Evolutionary conservation across 805 yeast species (phyloP).

Genomic region (Wickerhamiella parazyma): DNA sequence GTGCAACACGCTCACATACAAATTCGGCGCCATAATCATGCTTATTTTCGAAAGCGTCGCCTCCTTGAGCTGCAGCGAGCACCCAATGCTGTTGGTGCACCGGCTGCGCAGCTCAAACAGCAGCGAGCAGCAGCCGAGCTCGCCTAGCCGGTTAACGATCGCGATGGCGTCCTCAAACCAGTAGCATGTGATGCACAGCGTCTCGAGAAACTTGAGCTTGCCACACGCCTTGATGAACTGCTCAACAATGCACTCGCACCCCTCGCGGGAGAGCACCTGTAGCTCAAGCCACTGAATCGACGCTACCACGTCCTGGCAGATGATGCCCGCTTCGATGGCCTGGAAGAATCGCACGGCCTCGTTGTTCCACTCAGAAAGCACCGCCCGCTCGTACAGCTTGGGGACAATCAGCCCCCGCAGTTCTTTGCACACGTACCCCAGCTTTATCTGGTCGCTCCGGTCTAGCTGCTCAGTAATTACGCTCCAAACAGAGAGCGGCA

Average conservation of each 20-base stretch:
- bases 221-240: neutral
- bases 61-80: neutral
- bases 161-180: slow-evolving; percentile 1
- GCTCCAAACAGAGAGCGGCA: neutral
- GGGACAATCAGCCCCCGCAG: slow-evolving; percentile 2
- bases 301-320: slow-evolving; percentile 3
- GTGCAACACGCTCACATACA: neutral
- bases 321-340: neutral
- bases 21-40: neutral
- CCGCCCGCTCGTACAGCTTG: slow-evolving; percentile 1
- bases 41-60: neutral
- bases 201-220: neutral
- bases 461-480: neutral
- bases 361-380: neutral
- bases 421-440: neutral
- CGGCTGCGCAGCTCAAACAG: neutral
- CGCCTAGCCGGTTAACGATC: neutral
- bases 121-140: no score
- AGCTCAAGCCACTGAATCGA: neutral
- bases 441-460: neutral
- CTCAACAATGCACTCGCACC: neutral
- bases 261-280: neutral
- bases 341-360: neutral
- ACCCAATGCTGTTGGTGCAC: neutral
- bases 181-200: neutral